Percentiles rank a stretch among this genome's conserved stretches.
Evolutionary conservation across 805 yeast genomes (phyloP).

Genomic region (Sugiyamaella floridensis): DNA sequence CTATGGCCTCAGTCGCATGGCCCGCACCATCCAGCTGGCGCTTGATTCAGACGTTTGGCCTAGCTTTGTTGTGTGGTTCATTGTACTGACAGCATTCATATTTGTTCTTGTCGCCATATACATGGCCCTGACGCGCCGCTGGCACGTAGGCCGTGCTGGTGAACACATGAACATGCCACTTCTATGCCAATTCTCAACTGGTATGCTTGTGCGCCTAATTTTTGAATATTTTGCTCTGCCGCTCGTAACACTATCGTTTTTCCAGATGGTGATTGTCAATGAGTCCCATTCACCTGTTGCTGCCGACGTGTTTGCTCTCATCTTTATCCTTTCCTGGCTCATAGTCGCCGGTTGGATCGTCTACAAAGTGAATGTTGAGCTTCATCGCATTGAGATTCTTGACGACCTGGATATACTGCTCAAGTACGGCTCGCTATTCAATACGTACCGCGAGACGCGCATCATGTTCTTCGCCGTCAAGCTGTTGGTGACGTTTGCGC

Average conservation of each 20-base stretch:
- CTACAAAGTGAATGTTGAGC: slow-evolving; percentile 10
- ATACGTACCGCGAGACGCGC: slow-evolving; percentile 24
- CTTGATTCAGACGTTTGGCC: slow-evolving; percentile 30
- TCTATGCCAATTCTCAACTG: slow-evolving; percentile 21
- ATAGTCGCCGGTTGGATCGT: slow-evolving; percentile 13
- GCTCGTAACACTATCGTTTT: slow-evolving; percentile 24
- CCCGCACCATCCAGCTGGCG: slow-evolving; percentile 19
- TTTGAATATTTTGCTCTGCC: slow-evolving; percentile 26
- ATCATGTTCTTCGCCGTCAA: slow-evolving; percentile 16
- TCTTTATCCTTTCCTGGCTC: slow-evolving; percentile 24
- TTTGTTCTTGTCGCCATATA: slow-evolving; percentile 3
- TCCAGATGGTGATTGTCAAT: slow-evolving; percentile 24
- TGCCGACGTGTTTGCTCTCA: slow-evolving; percentile 24
- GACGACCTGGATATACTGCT: slow-evolving; percentile 25
- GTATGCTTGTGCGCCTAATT: slow-evolving; percentile 24
- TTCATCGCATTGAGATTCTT: slow-evolving; percentile 19
- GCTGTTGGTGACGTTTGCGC: slow-evolving; percentile 19
- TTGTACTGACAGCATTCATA: slow-evolving; percentile 21
- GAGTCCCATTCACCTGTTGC: slow-evolving; percentile 15
- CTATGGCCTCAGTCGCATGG: slow-evolving; percentile 22
- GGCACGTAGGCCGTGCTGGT: slow-evolving; percentile 12
- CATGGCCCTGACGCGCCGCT: not conserved
- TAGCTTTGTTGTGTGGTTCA: slow-evolving; percentile 28
- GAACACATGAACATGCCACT: not conserved
- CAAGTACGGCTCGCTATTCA: slow-evolving; percentile 28